A percentile compares a stretch with the other conserved stretches of the same genome.
Conservation (phyloP, 441 rosid species). For the Mallotus japonicus region DNA sequence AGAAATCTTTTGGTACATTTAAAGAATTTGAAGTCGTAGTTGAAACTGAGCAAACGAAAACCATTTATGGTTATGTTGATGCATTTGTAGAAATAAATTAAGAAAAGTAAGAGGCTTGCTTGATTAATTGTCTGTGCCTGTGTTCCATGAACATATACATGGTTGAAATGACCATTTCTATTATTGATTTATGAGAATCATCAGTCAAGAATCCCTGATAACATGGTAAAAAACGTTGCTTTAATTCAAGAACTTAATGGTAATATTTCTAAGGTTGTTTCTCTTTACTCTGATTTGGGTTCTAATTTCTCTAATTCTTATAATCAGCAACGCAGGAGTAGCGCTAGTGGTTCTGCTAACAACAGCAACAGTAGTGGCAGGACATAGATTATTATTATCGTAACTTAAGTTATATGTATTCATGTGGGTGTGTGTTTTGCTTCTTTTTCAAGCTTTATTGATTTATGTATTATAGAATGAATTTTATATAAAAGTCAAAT, state of each 20-base stretch:
- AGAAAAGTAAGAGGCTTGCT: no score
- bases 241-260: conserved; percentile 81
- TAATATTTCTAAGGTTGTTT: conserved; percentile 75
- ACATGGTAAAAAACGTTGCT: conserved; percentile 88
- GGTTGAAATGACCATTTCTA: no score
- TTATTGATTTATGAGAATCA: conserved; percentile 96
- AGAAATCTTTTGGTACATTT: no score
- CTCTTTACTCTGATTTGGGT: conserved; percentile 71
- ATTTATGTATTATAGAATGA: neutral
- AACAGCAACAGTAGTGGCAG: conserved; percentile 14
- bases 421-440: neutral
- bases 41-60: no score
- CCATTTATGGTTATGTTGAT: no score
- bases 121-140: no score
- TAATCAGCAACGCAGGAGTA: conserved; percentile 24
- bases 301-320: conserved; percentile 46
- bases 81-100: no score
- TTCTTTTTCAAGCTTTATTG: no score
- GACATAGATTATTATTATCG: neutral
- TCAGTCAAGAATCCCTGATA: conserved; percentile 66
- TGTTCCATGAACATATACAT: no score
- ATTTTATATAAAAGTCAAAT: neutral
- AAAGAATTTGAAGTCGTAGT: no score
- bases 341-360: conserved; percentile 4
- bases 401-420: no score